Base-by-base conservation (phyloP, 129 eudicot genomes). In the Tagetes erecta region DNA sequence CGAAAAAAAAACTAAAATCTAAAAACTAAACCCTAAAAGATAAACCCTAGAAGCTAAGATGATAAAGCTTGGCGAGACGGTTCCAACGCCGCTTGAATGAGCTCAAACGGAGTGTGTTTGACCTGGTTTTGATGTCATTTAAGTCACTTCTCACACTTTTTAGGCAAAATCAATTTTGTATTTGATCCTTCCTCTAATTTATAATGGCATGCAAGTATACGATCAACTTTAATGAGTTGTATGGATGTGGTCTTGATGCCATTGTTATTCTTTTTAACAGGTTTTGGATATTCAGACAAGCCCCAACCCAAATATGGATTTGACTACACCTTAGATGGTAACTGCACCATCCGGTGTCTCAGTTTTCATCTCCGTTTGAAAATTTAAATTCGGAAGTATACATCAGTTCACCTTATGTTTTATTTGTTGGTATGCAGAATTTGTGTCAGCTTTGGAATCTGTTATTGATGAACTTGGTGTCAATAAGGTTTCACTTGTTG, bases 271-370 rank as follows among this genome's bases (percentile, higher is more conserved):
- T 10, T 74, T 38, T 55, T 66, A 76, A 64, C 86, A 95, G 99
- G 99, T 74, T 95, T 95, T 71, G 99, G 99, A 71, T 91, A 91
- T 80, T 95, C 99, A 13, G 99, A 95, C 66, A 95, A 95, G 83
- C 99, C 99, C 38, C 99, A 88, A 68, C 94, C 92, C 49, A 86
- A 85, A 73, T 85, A 95, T 84, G 99, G 99, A 65, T 95, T 95
- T 65, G 97, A 91, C 84, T 95, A 95, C 84, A 91, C 99, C 67
- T 71, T 91, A 82, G 89, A 84, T 72, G 99, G 99, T 91, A 85
- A 67, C 9, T 45, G 33, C 8, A 60, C 1, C 30, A 70, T 64
- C 41, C 37, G 36, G 58, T 75, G 20, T 11, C 42, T 50, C 70
- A 47, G 7, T 4, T 44, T 57, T 35, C 20, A 4, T 79, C 46